Evolutionary conservation across 257 asterid species (phyloP).

Genomic region (Penstemon barbatus): DNA sequence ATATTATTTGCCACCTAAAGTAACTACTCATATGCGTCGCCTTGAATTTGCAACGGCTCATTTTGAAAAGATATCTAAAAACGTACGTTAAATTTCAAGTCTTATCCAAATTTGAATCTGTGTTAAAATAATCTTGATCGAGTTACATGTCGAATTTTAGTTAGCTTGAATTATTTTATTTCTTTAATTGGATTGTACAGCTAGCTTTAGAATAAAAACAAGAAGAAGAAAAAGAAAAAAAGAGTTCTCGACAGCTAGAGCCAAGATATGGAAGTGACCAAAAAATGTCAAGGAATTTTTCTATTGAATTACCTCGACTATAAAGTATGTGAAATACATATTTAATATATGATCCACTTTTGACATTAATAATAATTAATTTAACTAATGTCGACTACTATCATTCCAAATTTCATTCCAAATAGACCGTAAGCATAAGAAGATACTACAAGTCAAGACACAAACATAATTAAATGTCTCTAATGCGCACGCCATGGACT

Average conservation of each 20-base stretch:
- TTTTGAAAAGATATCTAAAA: too few species aligned
- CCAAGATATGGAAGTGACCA: constrained; percentile 11
- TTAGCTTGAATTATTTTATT: background rate
- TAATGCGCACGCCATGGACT: too few species aligned
- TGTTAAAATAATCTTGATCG: too few species aligned
- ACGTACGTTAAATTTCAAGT: too few species aligned
- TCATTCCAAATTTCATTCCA: constrained; percentile 10
- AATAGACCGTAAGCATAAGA: background rate
- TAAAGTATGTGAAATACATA: constrained; percentile 23
- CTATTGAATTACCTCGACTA: constrained; percentile 18
- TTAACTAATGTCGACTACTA: constrained; percentile 12
- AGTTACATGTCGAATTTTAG: background rate
- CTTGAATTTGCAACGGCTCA: too few species aligned
- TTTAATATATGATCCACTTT: constrained; percentile 24
- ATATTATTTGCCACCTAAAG: too few species aligned
- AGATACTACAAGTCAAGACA: background rate
- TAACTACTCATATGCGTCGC: too few species aligned
- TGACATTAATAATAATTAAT: constrained; percentile 23
- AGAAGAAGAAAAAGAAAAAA: background rate
- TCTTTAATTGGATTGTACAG: background rate
- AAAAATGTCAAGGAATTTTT: constrained; percentile 31
- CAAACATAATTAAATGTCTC: background rate
- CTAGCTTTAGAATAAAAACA: background rate
- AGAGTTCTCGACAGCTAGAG: constrained; percentile 28
- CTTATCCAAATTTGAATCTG: too few species aligned